These are phyloP conservation scores for Saturnispora ahearnii DNA, from an alignment of 805 yeast genomes.

Conservation along the genomic window DNA sequence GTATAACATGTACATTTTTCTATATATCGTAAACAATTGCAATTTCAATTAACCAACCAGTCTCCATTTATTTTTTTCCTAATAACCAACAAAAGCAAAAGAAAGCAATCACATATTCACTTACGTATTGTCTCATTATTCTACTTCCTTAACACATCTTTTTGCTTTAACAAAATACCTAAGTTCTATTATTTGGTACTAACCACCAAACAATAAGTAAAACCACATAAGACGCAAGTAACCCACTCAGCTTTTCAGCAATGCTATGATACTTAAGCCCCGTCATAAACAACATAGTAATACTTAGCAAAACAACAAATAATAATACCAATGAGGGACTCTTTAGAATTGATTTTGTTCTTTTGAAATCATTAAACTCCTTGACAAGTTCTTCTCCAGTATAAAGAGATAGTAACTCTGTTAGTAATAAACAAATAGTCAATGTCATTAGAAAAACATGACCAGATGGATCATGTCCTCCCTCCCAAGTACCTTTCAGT, in stretches of 20 bases:
- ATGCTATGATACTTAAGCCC: slow-evolving; percentile 77
- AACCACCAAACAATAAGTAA: slow-evolving; percentile 25
- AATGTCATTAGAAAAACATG: slow-evolving; percentile 76
- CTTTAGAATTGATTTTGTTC: slow-evolving; percentile 9
- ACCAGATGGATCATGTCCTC: slow-evolving; percentile 96
- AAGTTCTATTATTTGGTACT: neutral
- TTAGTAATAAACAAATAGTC: slow-evolving; percentile 53
- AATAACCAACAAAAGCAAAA: too few species aligned
- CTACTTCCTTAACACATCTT: neutral
- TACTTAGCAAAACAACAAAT: slow-evolving; percentile 45
- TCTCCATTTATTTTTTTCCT: too few species aligned
- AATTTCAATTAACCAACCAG: neutral
- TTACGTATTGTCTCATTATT: too few species aligned
- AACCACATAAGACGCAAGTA: slow-evolving; percentile 48
- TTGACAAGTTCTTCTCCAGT: slow-evolving; percentile 11
- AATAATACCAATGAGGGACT: slow-evolving; percentile 25
- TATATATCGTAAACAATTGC: neutral
- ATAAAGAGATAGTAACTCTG: slow-evolving; percentile 39
- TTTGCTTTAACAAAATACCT: neutral
- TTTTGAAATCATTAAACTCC: slow-evolving; percentile 2
- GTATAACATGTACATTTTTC: neutral
- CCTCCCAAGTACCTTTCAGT: slow-evolving; percentile 59
- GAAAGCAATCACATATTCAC: too few species aligned
- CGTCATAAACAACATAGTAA: slow-evolving; percentile 83
- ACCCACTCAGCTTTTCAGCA: slow-evolving; percentile 64